phyloP scores from a whole-genome alignment of 352 stramenopile species.

The Globisporangium okanoganense region DNA sequence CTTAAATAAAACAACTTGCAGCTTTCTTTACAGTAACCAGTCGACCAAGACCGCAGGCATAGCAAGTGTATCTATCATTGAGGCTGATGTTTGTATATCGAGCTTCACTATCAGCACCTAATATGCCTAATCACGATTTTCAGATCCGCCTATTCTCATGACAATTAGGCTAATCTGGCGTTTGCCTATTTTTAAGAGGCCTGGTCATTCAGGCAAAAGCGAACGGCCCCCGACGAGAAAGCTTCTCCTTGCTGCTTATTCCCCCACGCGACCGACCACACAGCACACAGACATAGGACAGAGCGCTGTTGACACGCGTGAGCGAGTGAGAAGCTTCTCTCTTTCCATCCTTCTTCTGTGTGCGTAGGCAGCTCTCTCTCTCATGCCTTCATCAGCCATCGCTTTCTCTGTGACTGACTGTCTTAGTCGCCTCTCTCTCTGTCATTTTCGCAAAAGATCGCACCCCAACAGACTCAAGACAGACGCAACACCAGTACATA shows the following conservation, averaged over 20 bases:
- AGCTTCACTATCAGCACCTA: not conserved
- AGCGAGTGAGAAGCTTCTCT: not conserved
- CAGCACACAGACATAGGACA: not conserved
- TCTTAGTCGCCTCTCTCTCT: constrained; percentile 7
- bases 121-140: not conserved
- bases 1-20: too few species aligned
- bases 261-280: not conserved
- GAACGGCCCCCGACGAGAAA: too few species aligned
- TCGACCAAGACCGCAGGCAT: too few species aligned
- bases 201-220: too few species aligned
- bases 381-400: not conserved
- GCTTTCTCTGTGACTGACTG: not conserved
- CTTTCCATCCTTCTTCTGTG: not conserved
- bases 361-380: constrained; percentile 1
- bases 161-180: not conserved
- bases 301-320: too few species aligned
- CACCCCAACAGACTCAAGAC: not conserved
- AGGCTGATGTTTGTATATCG: too few species aligned
- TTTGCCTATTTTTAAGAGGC: too few species aligned
- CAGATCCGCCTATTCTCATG: not conserved
- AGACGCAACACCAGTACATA: not conserved
- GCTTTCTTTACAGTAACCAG: too few species aligned
- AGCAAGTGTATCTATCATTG: too few species aligned
- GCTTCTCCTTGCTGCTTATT: not conserved
- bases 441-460: constrained; percentile 7